Evolutionary conservation across 2,329 filamentous ascomycete genomes (phyloP).

Genomic region (Microdochium nivale): DNA sequence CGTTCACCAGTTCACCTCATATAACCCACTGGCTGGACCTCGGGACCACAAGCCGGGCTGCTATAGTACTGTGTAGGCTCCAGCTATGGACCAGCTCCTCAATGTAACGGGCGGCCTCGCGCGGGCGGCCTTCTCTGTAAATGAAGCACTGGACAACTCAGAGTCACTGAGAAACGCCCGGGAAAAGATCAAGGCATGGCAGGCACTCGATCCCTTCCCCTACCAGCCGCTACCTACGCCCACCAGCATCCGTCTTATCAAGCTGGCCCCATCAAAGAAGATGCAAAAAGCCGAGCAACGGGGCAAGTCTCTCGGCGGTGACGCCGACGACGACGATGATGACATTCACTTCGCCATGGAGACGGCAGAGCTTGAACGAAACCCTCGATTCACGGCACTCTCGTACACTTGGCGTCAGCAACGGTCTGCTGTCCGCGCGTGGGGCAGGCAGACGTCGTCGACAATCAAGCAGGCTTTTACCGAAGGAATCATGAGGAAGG

Average conservation of each 20-base stretch:
- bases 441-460: not conserved
- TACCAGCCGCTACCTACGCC: not conserved
- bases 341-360: not conserved
- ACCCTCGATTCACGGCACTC: not conserved
- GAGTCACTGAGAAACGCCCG: too few species aligned
- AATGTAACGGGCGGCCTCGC: too few species aligned
- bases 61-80: too few species aligned
- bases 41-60: too few species aligned
- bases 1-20: too few species aligned
- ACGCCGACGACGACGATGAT: conserved; percentile 16
- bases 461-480: not conserved
- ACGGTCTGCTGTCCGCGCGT: not conserved
- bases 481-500: not conserved
- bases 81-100: too few species aligned
- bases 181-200: not conserved
- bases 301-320: not conserved
- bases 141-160: too few species aligned
- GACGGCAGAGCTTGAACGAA: not conserved
- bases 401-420: not conserved
- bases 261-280: not conserved
- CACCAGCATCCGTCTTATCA: not conserved
- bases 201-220: not conserved
- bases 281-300: not conserved
- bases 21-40: too few species aligned
- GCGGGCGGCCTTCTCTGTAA: too few species aligned